phyloP scores from a whole-genome alignment of 2,329 filamentous ascomycete genomes.

The Colletotrichum shisoi region DNA sequence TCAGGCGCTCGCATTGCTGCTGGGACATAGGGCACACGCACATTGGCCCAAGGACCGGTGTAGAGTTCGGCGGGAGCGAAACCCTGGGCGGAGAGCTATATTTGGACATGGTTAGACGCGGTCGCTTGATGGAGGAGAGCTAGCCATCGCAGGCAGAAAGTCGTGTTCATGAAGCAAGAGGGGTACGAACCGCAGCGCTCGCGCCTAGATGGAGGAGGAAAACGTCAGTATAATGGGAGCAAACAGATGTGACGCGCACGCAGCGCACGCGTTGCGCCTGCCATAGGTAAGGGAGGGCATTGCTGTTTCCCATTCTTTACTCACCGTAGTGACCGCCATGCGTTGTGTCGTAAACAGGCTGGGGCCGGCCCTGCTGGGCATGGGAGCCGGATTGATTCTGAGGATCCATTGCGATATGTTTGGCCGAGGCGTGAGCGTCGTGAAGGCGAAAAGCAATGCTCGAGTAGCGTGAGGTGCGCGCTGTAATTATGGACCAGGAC shows the following conservation, averaged over 20 bases:
- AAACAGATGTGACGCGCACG: slow-evolving; percentile 31
- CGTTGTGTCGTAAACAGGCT: slow-evolving; percentile 74
- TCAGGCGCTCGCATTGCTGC: background rate
- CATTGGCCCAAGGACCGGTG: slow-evolving; percentile 94
- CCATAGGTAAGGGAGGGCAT: slow-evolving; percentile 18
- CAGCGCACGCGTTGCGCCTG: background rate
- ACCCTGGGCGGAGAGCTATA: slow-evolving; percentile 81
- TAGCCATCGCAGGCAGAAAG: background rate
- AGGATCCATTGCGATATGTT: slow-evolving; percentile 49
- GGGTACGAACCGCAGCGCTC: slow-evolving; percentile 68
- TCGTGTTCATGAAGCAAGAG: background rate
- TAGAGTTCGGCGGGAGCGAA: slow-evolving; percentile 94
- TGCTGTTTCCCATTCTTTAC: slow-evolving; percentile 40
- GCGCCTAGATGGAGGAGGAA: slow-evolving; percentile 61
- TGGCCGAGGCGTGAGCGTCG: slow-evolving; percentile 20
- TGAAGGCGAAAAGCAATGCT: background rate
- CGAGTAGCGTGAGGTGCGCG: slow-evolving; percentile 3
- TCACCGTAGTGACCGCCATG: slow-evolving; percentile 82
- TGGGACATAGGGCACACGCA: slow-evolving; percentile 53
- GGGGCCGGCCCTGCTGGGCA: slow-evolving; percentile 63
- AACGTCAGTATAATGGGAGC: slow-evolving; percentile 26
- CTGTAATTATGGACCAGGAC: background rate
- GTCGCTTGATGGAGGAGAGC: background rate
- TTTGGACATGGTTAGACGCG: slow-evolving; percentile 48
- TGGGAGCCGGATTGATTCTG: slow-evolving; percentile 45